These are phyloP conservation scores for Fusarium papillatum DNA, from an alignment of 2,329 filamentous ascomycete species.

Conservation along the genomic window DNA sequence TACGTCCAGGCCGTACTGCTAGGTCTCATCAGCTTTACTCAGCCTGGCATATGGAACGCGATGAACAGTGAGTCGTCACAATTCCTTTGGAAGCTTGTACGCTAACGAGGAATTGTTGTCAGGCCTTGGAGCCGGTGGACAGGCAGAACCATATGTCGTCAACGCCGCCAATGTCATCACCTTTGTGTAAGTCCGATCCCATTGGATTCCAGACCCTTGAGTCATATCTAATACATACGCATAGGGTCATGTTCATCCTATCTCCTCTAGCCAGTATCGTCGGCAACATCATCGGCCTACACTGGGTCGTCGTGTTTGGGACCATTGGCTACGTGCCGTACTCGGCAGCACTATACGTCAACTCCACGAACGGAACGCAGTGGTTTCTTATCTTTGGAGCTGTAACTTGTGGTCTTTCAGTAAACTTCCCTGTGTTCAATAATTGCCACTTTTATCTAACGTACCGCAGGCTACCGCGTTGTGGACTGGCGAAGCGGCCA, in stretches of 20 bases:
- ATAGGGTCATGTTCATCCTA: neutral
- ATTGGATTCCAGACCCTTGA: neutral
- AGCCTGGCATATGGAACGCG: neutral
- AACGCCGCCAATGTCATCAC: conserved; percentile 1
- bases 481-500: neutral
- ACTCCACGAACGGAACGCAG: neutral
- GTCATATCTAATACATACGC: neutral
- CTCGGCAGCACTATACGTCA: neutral
- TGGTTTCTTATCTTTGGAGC: conserved; percentile 2
- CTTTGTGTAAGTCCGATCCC: neutral
- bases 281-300: conserved; percentile 1
- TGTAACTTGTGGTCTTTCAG: neutral
- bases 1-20: neutral
- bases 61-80: neutral
- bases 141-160: neutral
- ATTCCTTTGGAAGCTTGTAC: too few species aligned
- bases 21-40: neutral
- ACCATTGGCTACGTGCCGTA: conserved; percentile 8
- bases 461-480: neutral
- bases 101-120: too few species aligned
- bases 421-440: too few species aligned
- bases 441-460: neutral
- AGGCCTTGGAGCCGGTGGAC: neutral
- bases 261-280: neutral
- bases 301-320: conserved; percentile 7